Evolutionary conservation across 2,329 filamentous ascomycete genomes (phyloP), one percentile per base, ranked within the genome.

Genomic region (Colletotrichum tabaci): DNA sequence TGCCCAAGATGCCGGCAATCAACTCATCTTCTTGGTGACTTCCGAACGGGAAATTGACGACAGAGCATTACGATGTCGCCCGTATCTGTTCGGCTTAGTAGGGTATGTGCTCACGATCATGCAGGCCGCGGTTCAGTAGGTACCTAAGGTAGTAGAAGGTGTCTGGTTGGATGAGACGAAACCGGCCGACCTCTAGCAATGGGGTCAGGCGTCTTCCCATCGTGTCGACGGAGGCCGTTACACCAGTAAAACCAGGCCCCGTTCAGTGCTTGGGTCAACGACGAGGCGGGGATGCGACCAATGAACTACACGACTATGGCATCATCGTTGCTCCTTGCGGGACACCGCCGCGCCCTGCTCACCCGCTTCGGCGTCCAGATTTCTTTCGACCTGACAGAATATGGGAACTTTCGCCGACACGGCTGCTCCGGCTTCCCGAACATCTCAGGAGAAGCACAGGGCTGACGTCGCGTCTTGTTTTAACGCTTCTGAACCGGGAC

Each of bases 181-280:
- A 56, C 56, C n/a, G 63, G 49, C 26, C 35, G 9, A 53, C 13
- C 16, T 9, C 18, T 26, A 30, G 47, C 12, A 53, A 30, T 26
- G 50, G 50, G 23, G 52, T 18, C 52, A 55, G 52, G 6, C 30
- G 15, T 55, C 23, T 26, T 21, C 50, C 49, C 30, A 30, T 58
- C 42, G 26, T 44, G 4, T 40, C 53, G 58, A 58, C 50, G 42
- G 40, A 46, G 52, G 55, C 57, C 64, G 64, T 71, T 58, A 35
- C 68, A 67, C 68, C 68, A 52, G 46, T 57, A n/a, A 58, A 71
- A 52, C n/a, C 46, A 68, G 56, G 56, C 40, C 67, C 63, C 68
- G 57, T 63, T 42, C 67, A 50, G 64, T 18, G 40, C 35, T 65
- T 44, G 58, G 58, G 63, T 66, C 44, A 49, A 62, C 52, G 9